Evolutionary conservation across 208 protist species (phyloP).

Genomic region (Crithidia brevicula): DNA sequence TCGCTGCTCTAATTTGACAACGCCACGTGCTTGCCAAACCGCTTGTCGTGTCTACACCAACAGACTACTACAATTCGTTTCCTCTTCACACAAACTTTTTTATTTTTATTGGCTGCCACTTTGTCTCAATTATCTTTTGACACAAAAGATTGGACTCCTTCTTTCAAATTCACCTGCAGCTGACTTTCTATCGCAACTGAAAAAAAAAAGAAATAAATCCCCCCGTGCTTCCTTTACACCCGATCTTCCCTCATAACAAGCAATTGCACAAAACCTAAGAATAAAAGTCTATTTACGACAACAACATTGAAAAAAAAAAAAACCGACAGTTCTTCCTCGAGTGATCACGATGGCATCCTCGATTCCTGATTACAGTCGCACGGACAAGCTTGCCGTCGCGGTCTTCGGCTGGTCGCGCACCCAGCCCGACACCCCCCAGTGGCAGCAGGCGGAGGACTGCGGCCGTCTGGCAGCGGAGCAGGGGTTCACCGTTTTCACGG

Average conservation of each 20-base stretch:
- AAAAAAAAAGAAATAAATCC: not conserved
- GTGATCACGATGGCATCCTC: constrained; percentile 9
- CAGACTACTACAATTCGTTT: too few species aligned
- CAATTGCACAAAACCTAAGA: too few species aligned
- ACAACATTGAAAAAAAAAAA: too few species aligned
- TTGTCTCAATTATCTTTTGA: not conserved
- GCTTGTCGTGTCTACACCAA: too few species aligned
- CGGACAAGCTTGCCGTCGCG: constrained; percentile 39
- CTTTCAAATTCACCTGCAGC: not conserved
- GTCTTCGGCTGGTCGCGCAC: constrained; percentile 78
- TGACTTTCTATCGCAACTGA: not conserved
- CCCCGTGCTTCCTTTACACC: too few species aligned
- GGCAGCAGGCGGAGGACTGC: constrained; percentile 50
- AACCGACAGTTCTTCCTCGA: too few species aligned
- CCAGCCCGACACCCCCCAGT: constrained; percentile 40
- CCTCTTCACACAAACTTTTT: not conserved
- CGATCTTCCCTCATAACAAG: too few species aligned
- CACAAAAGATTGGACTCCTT: not conserved
- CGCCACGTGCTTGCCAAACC: too few species aligned
- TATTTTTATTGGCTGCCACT: not conserved
- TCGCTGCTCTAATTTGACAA: too few species aligned
- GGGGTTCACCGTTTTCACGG: constrained; percentile 64
- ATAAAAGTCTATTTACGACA: too few species aligned
- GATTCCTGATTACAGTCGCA: constrained; percentile 47
- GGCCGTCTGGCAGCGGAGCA: constrained; percentile 46